phyloP scores from a whole-genome alignment of 2,329 filamentous ascomycete genomes.

The Microcera coccophila region DNA sequence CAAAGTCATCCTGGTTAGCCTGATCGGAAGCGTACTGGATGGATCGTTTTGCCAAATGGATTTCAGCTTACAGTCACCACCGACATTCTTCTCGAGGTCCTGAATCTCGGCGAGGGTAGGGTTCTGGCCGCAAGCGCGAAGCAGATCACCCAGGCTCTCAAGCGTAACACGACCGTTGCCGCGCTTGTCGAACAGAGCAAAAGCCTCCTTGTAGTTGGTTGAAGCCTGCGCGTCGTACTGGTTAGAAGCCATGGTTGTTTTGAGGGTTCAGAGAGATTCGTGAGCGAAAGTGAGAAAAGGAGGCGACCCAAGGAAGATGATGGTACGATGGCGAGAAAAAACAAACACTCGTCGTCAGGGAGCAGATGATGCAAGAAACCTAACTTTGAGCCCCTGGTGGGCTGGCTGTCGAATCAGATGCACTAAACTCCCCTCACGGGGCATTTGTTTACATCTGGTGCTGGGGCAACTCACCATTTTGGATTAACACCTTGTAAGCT shows the following conservation, averaged over 20 bases:
- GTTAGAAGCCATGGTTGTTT: slow-evolving; percentile 47
- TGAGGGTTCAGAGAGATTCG: slow-evolving; percentile 3
- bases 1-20: background rate
- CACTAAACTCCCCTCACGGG: slow-evolving; percentile 23
- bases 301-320: background rate
- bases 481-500: slow-evolving; percentile 19
- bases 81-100: slow-evolving; percentile 86
- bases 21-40: background rate
- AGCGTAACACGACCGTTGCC: slow-evolving; percentile 87
- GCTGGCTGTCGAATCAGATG: slow-evolving; percentile 33
- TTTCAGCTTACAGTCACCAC: slow-evolving; percentile 78
- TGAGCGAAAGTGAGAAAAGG: background rate
- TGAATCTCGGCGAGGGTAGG: slow-evolving; percentile 89
- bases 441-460: slow-evolving; percentile 36
- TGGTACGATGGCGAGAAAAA: slow-evolving; percentile 11
- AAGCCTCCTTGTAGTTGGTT: slow-evolving; percentile 99
- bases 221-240: slow-evolving; percentile 58
- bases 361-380: slow-evolving; percentile 19
- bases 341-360: slow-evolving; percentile 14
- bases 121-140: slow-evolving; percentile 97
- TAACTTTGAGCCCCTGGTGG: slow-evolving; percentile 19
- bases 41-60: background rate
- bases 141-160: slow-evolving; percentile 84
- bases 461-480: slow-evolving; percentile 40
- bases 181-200: slow-evolving; percentile 99